These are phyloP conservation scores for Mucor indicus DNA, from an alignment of 371 early-diverging fungal genomes.

Conservation along the genomic window DNA sequence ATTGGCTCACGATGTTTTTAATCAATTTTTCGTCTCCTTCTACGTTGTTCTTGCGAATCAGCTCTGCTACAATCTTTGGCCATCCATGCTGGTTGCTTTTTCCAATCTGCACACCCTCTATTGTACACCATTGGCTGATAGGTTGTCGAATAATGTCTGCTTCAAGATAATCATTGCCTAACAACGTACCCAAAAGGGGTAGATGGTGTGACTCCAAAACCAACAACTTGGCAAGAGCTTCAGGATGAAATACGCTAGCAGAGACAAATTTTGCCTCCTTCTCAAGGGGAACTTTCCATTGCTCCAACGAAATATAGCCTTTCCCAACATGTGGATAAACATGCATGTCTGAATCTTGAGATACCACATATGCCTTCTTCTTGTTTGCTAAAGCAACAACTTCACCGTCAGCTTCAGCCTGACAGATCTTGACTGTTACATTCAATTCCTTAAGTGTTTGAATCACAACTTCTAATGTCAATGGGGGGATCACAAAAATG, in stretches of 20 bases:
- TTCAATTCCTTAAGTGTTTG: constrained; percentile 38
- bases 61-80: constrained; percentile 31
- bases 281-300: constrained; percentile 26
- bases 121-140: constrained; percentile 36
- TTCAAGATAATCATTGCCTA: constrained; percentile 57
- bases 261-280: constrained; percentile 7
- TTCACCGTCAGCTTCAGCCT: constrained; percentile 55
- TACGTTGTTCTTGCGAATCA: constrained; percentile 9
- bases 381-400: constrained; percentile 39
- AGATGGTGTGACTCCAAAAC: constrained; percentile 26
- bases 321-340: constrained; percentile 48
- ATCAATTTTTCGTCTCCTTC: constrained; percentile 9
- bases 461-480: constrained; percentile 50
- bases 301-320: constrained; percentile 56
- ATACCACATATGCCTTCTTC: constrained; percentile 45
- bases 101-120: constrained; percentile 11
- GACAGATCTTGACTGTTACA: constrained; percentile 32
- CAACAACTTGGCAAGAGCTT: constrained; percentile 32
- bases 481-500: constrained; percentile 52
- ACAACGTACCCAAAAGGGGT: constrained; percentile 52
- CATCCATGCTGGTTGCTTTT: constrained; percentile 22
- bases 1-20: constrained; percentile 1
- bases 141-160: constrained; percentile 23
- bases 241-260: constrained; percentile 47
- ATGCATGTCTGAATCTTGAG: constrained; percentile 61